Evolutionary conservation across 345 rosid genomes (phyloP).

Genomic region (Camelina laxa): DNA sequence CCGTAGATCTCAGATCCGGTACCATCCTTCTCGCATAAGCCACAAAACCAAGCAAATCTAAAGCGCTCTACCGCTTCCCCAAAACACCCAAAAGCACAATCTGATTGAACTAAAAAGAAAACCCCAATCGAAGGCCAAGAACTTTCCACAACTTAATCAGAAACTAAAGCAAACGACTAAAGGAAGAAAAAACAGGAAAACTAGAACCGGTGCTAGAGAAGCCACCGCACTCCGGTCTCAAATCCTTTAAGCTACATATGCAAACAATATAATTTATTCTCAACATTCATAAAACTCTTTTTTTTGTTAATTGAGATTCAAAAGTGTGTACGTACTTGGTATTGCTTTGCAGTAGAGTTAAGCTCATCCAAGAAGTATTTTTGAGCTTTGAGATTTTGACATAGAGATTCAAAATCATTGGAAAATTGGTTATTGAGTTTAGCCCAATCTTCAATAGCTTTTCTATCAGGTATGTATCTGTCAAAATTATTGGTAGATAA

Average conservation of each 20-base stretch:
- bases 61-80: too few species aligned
- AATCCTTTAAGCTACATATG: constrained; percentile 75
- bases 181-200: constrained; percentile 50
- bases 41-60: too few species aligned
- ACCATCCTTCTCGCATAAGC: too few species aligned
- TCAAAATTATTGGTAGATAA: constrained; percentile 2
- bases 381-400: constrained; percentile 67
- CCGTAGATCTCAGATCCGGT: too few species aligned
- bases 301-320: neutral
- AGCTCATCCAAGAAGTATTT: constrained; percentile 81
- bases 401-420: constrained; percentile 66
- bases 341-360: constrained; percentile 65
- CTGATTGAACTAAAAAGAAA: too few species aligned
- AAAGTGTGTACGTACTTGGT: constrained; percentile 55
- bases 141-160: too few species aligned
- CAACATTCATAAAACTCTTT: neutral
- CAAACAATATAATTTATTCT: neutral
- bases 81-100: too few species aligned
- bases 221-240: too few species aligned
- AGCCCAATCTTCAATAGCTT: constrained; percentile 87
- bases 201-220: too few species aligned
- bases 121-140: too few species aligned
- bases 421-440: constrained; percentile 45
- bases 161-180: too few species aligned
- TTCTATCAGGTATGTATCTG: constrained; percentile 89